Percentiles rank a stretch among this genome's conserved stretches.
phyloP scores from a whole-genome alignment of 179 eudicot genomes.

The Gypsophila paniculata region DNA sequence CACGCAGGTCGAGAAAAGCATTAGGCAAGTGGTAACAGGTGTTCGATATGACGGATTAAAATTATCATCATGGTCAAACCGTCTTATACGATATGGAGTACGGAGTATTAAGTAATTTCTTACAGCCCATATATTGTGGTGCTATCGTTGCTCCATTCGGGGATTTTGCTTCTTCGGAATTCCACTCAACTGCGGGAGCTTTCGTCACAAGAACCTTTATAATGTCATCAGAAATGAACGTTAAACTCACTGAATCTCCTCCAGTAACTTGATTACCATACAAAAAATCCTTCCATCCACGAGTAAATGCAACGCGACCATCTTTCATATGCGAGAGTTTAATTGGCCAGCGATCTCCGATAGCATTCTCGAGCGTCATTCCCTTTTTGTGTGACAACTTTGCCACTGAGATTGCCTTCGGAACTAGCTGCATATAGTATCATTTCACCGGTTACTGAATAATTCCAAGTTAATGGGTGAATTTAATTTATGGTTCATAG shows the following conservation, averaged over 20 bases:
- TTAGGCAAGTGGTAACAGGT: neutral
- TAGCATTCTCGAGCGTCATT: conserved; percentile 23
- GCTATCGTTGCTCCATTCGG: conserved; percentile 4
- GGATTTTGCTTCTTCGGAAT: conserved; percentile 13
- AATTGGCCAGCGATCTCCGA: conserved; percentile 27
- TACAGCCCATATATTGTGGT: conserved; percentile 17
- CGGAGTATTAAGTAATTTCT: neutral
- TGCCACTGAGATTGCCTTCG: conserved; percentile 19
- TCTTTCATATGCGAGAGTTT: conserved; percentile 19
- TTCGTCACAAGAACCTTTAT: conserved; percentile 20
- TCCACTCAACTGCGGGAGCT: conserved; percentile 16
- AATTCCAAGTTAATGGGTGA: neutral
- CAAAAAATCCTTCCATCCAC: conserved; percentile 28
- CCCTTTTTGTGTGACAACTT: conserved; percentile 13
- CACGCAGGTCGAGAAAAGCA: neutral
- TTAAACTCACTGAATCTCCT: conserved; percentile 23
- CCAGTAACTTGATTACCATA: conserved; percentile 18
- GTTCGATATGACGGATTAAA: no score
- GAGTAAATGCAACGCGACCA: conserved; percentile 21
- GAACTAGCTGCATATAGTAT: conserved; percentile 16
- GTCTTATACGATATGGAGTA: neutral
- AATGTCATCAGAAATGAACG: conserved; percentile 19
- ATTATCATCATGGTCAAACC: neutral
- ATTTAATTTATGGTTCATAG: neutral
- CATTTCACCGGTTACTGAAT: neutral